phyloP scores from a whole-genome alignment of 305 asterid species.

The Vinca major region DNA sequence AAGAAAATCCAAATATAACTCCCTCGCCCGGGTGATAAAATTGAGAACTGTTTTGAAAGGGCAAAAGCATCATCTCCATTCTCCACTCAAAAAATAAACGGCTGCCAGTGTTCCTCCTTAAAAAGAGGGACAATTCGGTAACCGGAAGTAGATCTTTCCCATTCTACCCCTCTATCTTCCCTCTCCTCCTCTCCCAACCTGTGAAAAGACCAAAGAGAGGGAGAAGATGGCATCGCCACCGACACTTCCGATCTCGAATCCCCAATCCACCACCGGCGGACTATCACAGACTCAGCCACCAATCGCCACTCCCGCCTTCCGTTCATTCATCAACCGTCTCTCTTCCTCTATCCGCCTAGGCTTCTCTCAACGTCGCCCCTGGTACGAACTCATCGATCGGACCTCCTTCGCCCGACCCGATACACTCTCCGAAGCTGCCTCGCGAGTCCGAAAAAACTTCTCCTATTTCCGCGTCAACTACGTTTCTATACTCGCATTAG shows the following conservation, averaged over 20 bases:
- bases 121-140: neutral
- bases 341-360: conserved; percentile 45
- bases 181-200: too few relatives aligned
- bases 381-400: conserved; percentile 65
- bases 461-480: conserved; percentile 70
- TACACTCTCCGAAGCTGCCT: conserved; percentile 59
- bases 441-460: conserved; percentile 59
- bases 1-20: too few relatives aligned
- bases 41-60: neutral
- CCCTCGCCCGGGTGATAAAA: neutral
- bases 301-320: conserved; percentile 67
- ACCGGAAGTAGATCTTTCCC: neutral
- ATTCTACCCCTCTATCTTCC: neutral
- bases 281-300: conserved; percentile 45
- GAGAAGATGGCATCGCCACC: conserved; percentile 17
- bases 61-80: neutral
- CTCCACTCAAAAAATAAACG: neutral
- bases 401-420: conserved; percentile 74
- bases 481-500: conserved; percentile 47
- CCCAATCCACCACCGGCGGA: conserved; percentile 22
- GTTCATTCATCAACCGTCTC: conserved; percentile 51
- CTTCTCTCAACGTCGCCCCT: conserved; percentile 76
- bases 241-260: conserved; percentile 41
- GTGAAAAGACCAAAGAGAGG: neutral
- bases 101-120: neutral